phyloP scores from a whole-genome alignment of 2,329 filamentous ascomycete genomes.

The Paraphaeosphaeria sporulosa region DNA sequence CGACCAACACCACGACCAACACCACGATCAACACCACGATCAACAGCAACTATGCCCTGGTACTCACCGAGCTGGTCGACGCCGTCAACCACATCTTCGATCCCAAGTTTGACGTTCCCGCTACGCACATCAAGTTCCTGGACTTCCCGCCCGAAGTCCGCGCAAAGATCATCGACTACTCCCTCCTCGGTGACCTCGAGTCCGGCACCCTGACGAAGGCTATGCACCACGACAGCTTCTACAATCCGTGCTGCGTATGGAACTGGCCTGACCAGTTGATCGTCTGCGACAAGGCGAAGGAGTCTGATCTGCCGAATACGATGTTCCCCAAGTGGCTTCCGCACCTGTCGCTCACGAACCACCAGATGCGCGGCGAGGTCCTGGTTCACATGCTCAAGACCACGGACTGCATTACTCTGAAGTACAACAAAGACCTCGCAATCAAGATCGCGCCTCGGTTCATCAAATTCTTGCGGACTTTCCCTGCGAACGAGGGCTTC shows the following conservation, averaged over 20 bases:
- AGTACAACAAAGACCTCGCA: neutral
- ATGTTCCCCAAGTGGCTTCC: neutral
- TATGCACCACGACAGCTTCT: neutral
- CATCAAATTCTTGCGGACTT: neutral
- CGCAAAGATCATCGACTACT: neutral
- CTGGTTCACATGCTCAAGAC: neutral
- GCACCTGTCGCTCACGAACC: neutral
- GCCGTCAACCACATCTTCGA: no score
- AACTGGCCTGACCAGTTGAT: constrained; percentile 4
- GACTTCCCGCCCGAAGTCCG: neutral
- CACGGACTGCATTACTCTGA: neutral
- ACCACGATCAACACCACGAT: no score
- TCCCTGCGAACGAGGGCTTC: constrained; percentile 4
- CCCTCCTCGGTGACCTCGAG: neutral
- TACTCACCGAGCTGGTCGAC: no score
- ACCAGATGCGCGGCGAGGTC: constrained; percentile 3
- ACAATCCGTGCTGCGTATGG: neutral
- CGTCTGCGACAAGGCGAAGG: neutral
- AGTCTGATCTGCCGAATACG: neutral
- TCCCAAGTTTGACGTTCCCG: no score
- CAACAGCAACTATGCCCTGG: no score
- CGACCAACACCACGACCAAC: no score
- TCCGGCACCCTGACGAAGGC: neutral
- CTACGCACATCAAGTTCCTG: neutral
- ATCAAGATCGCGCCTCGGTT: neutral